Percentiles rank a stretch among this genome's conserved stretches.
Conservation (phyloP, 495 filamentous ascomycete species). For the Xylaria flabelliformis region DNA sequence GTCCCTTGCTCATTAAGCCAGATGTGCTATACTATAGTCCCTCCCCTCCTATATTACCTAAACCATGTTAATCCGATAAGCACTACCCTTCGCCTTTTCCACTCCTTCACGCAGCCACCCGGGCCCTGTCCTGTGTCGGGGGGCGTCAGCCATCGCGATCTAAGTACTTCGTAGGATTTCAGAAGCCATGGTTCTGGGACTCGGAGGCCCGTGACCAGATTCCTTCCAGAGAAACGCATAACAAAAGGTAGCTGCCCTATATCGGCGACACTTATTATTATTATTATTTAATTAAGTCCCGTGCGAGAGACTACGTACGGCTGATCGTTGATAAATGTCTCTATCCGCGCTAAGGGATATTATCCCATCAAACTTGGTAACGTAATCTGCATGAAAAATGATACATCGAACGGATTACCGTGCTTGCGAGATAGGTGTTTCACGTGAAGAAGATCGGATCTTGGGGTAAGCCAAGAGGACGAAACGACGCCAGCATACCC, state of each 20-base stretch:
- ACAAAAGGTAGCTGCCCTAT: background rate
- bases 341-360: background rate
- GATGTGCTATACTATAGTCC: background rate
- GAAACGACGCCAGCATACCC: background rate
- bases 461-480: conserved; percentile 11
- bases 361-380: background rate
- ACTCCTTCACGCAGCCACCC: conserved; percentile 10
- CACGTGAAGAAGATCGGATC: conserved; percentile 17
- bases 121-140: background rate
- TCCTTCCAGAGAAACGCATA: background rate
- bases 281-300: background rate
- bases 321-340: background rate
- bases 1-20: background rate
- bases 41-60: background rate
- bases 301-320: background rate
- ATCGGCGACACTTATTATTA: conserved; percentile 8
- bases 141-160: conserved; percentile 1
- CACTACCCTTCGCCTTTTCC: background rate
- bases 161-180: background rate
- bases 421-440: background rate
- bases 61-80: conserved; percentile 11
- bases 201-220: background rate
- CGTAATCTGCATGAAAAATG: conserved; percentile 8
- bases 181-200: conserved; percentile 16
- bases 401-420: conserved; percentile 3